phyloP scores from a whole-genome alignment of 1,139 yeast species.

The Pneumocystis wakefieldiae region DNA sequence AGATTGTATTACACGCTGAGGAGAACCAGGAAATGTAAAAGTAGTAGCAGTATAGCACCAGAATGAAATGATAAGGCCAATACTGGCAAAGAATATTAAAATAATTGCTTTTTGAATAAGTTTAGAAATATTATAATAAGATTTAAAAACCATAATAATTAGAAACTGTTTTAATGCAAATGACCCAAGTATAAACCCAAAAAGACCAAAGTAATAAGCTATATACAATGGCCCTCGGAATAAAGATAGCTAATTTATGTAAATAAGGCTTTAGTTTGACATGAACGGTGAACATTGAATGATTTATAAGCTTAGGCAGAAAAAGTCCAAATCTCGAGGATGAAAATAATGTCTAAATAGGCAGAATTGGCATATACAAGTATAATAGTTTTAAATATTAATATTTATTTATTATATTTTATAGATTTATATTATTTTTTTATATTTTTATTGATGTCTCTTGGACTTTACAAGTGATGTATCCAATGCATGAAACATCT shows the following conservation, averaged over 20 bases:
- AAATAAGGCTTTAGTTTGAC: neutral
- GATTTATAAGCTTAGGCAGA: neutral
- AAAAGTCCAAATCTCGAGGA: neutral
- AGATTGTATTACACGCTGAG: neutral
- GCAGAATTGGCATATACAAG: no score
- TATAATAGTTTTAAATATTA: no score
- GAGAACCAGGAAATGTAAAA: constrained; percentile 10
- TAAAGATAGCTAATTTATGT: neutral
- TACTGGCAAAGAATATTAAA: neutral
- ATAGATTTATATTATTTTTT: neutral
- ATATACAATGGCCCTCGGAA: neutral
- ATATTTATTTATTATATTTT: no score
- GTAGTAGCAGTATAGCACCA: constrained; percentile 10
- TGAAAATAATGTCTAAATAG: neutral
- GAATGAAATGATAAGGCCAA: neutral
- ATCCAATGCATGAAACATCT: neutral
- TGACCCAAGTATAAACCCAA: neutral
- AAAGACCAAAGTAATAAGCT: neutral
- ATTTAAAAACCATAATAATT: neutral
- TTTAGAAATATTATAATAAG: neutral
- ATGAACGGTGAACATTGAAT: neutral
- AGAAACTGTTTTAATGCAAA: neutral
- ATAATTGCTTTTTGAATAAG: neutral
- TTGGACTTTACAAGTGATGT: neutral
- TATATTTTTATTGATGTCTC: neutral